Percentiles rank a stretch among this genome's conserved stretches.
Conservation (phyloP, 1,139 yeast genomes). For the Martiniozyma asiatica region DNA sequence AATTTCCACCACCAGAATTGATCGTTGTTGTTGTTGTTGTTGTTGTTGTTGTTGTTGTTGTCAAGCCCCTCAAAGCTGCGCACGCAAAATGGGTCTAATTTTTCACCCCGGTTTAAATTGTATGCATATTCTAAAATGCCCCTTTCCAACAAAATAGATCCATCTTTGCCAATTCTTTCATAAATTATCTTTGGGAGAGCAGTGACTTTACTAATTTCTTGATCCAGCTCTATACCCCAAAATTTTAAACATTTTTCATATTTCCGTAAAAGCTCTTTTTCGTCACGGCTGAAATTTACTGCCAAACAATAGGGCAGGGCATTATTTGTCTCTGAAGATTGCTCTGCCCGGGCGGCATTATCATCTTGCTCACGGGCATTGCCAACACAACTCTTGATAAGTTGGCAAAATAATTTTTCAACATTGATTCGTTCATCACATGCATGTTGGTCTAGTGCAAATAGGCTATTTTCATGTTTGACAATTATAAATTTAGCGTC, state of each 20-base stretch:
- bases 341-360: too few species aligned
- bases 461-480: constrained; percentile 20
- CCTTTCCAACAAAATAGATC: constrained; percentile 20
- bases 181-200: constrained; percentile 32
- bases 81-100: too few species aligned
- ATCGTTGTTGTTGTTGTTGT: background rate
- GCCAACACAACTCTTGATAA: constrained; percentile 17
- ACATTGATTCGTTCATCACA: constrained; percentile 57
- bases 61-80: too few species aligned
- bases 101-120: constrained; percentile 4
- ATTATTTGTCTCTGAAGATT: too few species aligned
- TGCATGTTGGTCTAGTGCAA: constrained; percentile 66
- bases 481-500: constrained; percentile 48
- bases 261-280: constrained; percentile 23
- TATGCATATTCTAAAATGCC: constrained; percentile 28
- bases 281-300: constrained; percentile 21
- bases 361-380: too few species aligned
- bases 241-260: constrained; percentile 23
- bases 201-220: constrained; percentile 16
- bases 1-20: constrained; percentile 9
- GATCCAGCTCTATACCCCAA: constrained; percentile 34
- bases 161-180: constrained; percentile 19
- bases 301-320: too few species aligned
- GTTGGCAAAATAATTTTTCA: constrained; percentile 32
- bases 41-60: too few species aligned